Evolutionary conservation across 2,329 filamentous ascomycete genomes (phyloP), one percentile per base, ranked within the genome.

Genomic region (Alternaria ethzedia): DNA sequence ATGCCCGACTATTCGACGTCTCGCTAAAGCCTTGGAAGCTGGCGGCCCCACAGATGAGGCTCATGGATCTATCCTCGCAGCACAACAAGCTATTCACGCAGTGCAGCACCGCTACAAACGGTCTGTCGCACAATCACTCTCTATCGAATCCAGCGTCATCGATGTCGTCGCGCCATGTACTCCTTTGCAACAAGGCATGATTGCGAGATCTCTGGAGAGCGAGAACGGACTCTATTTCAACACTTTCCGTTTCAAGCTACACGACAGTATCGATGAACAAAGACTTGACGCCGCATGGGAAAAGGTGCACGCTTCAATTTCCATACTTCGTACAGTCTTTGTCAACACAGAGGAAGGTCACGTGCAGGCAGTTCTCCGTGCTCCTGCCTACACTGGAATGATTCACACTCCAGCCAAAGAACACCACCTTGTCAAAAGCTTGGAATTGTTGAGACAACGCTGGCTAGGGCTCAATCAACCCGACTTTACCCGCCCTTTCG

Each of bases 151-250:
- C 1, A 74, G 80, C 6, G 82, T 88, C 2, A 86, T 97, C 10
- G 91, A 96, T 73, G 87, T 88, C 61, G 87, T 97, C 55, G 88
- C 88, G 0, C 94, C 94, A 5, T 97, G 94, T 75, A 96, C 94
- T 1, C 87, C 94, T 0, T 82, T 97, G 1, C 94, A 97, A 73
- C 89, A 95, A 75, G 94, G 94, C 0, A 95, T 97, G 83, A 88
- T 97, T 54, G 90, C 91, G 6, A 86, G 89, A 52, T 90, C 89
- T 23, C 76, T 91, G 41, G 86, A 88, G 10, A 88, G 82, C 17
- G 80, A 84, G 0, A 76, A 82, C 0, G 83, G 85, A 0, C 80
- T 91, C 0, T 97, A 97, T 75, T 96, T 95, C 78, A 94, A 94
- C 60, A 83, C 85, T 0, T 97, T 97, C 73, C 80, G 79, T 0